A percentile compares a stretch with the other conserved stretches of the same genome.
These are phyloP conservation scores for Botrytis pseudocinerea DNA, from an alignment of 2,329 filamentous ascomycete species.

Conservation along the genomic window DNA sequence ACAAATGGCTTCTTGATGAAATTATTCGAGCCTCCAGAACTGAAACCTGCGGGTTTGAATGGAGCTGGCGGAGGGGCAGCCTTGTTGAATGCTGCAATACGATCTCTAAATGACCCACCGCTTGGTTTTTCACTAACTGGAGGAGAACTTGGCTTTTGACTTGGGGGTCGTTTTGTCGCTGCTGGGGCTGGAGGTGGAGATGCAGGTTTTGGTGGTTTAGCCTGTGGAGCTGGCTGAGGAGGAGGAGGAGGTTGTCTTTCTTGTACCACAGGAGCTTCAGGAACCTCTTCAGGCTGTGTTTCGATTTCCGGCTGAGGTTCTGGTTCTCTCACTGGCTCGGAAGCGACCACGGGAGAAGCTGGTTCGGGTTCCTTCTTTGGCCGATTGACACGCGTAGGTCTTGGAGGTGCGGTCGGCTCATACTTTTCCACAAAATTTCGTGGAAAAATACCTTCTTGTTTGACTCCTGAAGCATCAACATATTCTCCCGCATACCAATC, in stretches of 20 bases:
- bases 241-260: slow-evolving; percentile 34
- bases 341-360: slow-evolving; percentile 39
- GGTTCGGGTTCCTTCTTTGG: slow-evolving; percentile 57
- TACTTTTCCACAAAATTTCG: slow-evolving; percentile 97
- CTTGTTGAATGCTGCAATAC: slow-evolving; percentile 97
- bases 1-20: slow-evolving; percentile 99
- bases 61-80: slow-evolving; percentile 83
- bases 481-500: slow-evolving; percentile 96
- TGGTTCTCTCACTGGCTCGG: slow-evolving; percentile 43
- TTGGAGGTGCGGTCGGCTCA: slow-evolving; percentile 85
- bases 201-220: slow-evolving; percentile 39
- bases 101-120: slow-evolving; percentile 82
- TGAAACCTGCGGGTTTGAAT: slow-evolving; percentile 73
- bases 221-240: slow-evolving; percentile 42
- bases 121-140: slow-evolving; percentile 72
- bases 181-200: slow-evolving; percentile 41
- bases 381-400: slow-evolving; percentile 71
- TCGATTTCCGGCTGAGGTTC: slow-evolving; percentile 41
- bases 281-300: slow-evolving; percentile 45
- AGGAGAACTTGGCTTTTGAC: slow-evolving; percentile 53
- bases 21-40: slow-evolving; percentile 57
- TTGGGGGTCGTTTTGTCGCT: slow-evolving; percentile 35
- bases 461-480: slow-evolving; percentile 69
- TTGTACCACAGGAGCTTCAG: slow-evolving; percentile 41
- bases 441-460: slow-evolving; percentile 85